Evolutionary conservation across 2,329 filamentous ascomycete species (phyloP), one percentile per base, ranked within the genome.

Genomic region (Fusarium sp.): DNA sequence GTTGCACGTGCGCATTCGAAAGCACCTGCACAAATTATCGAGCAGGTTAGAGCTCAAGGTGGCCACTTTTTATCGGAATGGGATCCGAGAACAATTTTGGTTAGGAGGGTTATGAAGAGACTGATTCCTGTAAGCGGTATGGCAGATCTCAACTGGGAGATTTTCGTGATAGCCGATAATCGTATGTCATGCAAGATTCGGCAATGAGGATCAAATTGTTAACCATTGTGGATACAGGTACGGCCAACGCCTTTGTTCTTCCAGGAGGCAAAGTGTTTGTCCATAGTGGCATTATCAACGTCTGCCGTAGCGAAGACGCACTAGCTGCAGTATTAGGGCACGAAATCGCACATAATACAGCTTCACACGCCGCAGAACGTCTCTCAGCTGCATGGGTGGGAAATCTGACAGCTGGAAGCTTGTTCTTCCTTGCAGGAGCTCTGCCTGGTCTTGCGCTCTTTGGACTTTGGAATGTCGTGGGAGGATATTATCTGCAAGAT

Each of bases 191-290:
- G 41, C 13, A 8, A n/a, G 23, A 17, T 31, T 39, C 7, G 3
- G 8, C 6, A 29, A 25, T n/a, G 23, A 31, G n/a, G n/a, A n/a
- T 45, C 6, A 18, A 49, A 47, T 20, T 37, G 15, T 49, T 62
- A 29, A 69, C 46, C 37, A 5, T n/a, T 27, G 13, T 39, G 20
- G 20, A 13, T 29, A 33, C 49, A 83, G 81, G 72, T 39, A 85
- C 85, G 37, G 83, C 84, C 66, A 95, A 95, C 72, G 92, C 92
- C 0, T 93, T 94, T 73, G 91, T 95, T 2, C 84, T 93, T 8
- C 91, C 92, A 0, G 91, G 88, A 6, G 91, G 91, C 23, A 93
- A 94, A 72, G 91, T 95, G 1, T 94, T 94, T 75, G 91, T 95
- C 3, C 91, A 88, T 74, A 90, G 87, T 66, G 91, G 92, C 36